Percentiles rank a stretch among this genome's conserved stretches.
Evolutionary conservation across 805 yeast species (phyloP).

Genomic region (Pichia insulana): DNA sequence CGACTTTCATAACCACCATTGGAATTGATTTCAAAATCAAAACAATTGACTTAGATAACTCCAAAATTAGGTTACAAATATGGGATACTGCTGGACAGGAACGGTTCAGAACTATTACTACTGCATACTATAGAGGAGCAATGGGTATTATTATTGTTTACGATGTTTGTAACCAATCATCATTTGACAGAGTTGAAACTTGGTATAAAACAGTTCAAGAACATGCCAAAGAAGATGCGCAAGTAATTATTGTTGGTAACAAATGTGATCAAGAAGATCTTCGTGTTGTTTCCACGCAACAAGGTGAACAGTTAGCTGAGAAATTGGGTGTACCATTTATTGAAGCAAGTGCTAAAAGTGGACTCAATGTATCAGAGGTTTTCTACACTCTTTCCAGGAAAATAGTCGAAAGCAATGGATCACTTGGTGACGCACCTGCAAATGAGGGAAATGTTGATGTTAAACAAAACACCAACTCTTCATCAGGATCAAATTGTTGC

Average conservation of each 20-base stretch:
- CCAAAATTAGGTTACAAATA: constrained; percentile 86
- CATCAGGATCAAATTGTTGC: constrained; percentile 23
- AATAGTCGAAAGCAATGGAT: constrained; percentile 69
- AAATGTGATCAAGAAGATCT: constrained; percentile 85
- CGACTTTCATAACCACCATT: constrained; percentile 92
- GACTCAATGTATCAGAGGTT: constrained; percentile 83
- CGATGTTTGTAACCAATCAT: constrained; percentile 82
- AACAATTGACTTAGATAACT: constrained; percentile 88
- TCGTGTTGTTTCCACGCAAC: constrained; percentile 81
- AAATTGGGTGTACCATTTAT: constrained; percentile 84
- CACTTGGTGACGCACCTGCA: constrained; percentile 25
- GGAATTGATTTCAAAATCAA: constrained; percentile 98
- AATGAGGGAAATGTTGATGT: constrained; percentile 22
- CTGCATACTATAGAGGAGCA: constrained; percentile 88
- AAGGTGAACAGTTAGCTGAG: constrained; percentile 82
- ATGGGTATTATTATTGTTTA: constrained; percentile 80
- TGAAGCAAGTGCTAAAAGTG: constrained; percentile 94
- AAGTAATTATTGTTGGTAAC: constrained; percentile 88
- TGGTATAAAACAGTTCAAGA: constrained; percentile 96
- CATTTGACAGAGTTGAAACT: constrained; percentile 84
- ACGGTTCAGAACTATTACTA: constrained; percentile 86
- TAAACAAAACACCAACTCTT: constrained; percentile 12
- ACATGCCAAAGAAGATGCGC: constrained; percentile 95
- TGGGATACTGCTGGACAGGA: constrained; percentile 99
- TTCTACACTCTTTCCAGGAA: constrained; percentile 83